Evolutionary conservation across 768 basidiomycete species (phyloP), one percentile per base, ranked within the genome.

Genomic region (Russula ochroleuca): DNA sequence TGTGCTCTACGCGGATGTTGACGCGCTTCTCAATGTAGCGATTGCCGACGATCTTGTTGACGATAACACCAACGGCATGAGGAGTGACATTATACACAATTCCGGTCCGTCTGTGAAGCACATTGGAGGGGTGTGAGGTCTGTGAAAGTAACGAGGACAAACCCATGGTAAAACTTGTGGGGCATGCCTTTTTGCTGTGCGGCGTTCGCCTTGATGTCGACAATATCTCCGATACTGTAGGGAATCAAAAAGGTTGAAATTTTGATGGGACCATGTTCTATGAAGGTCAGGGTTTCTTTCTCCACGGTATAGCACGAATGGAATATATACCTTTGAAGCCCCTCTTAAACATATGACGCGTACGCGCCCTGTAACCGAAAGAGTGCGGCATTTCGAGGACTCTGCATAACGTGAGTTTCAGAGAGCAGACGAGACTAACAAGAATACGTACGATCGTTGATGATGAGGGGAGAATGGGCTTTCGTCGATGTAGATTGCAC

Each of bases 141-240:
- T 35, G 11, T 35, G 33, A 41, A 23, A 38, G n/a, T 40, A 45
- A 47, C 17, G 31, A 48, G 50, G 40, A 85, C 92, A 70, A 68
- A 94, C 94, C 92, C 93, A 71, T 94, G 93, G 83, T 94, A 94
- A 85, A 84, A 95, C 80, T 98, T 98, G 84, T 98, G 96, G 76
- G 95, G 95, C 94, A 98, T 97, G 78, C 97, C 97, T 89, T 95
- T 96, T 86, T 99, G 97, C 79, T 97, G 92, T 49, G 97, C 92
- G 64, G 95, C 85, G 74, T 99, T 98, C 70, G 96, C 96, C 82
- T 97, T 98, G 85, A 99, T 98, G 80, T 99, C 97, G 71, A 99
- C 97, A 71, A 98, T 97, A 75, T 99, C 97, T 67, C 97, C 97
- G 69, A 98, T 86, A 69, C 85, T 85, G 86, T 90, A 99, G 80